These are phyloP conservation scores for Rhynchosporium agropyri DNA, from an alignment of 2,329 filamentous ascomycete genomes.

Conservation along the genomic window DNA sequence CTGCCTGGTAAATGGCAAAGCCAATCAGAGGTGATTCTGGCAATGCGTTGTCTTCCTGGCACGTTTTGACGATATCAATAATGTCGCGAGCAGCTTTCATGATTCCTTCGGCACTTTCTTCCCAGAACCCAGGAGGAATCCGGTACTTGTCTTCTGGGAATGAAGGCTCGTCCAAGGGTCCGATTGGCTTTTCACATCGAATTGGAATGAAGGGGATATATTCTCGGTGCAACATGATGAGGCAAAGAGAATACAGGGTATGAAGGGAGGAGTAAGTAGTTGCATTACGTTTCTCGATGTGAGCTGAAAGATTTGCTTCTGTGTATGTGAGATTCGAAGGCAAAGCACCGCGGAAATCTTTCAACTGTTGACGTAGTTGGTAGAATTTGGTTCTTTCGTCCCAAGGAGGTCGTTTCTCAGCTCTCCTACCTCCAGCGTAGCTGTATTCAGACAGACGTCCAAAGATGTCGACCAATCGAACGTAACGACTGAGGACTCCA, in stretches of 20 bases:
- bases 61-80: constrained; percentile 64
- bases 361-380: constrained; percentile 54
- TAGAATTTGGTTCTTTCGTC: constrained; percentile 56
- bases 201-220: constrained; percentile 69
- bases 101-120: constrained; percentile 60
- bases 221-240: constrained; percentile 69
- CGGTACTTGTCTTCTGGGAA: constrained; percentile 52
- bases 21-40: constrained; percentile 66
- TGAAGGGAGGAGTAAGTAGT: constrained; percentile 69
- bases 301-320: constrained; percentile 63
- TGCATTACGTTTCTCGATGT: constrained; percentile 64
- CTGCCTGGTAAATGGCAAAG: constrained; percentile 68
- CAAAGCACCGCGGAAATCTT: constrained; percentile 55
- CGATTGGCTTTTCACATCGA: constrained; percentile 50
- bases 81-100: constrained; percentile 66
- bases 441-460: constrained; percentile 61
- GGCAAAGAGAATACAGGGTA: constrained; percentile 65
- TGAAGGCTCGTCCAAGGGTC: constrained; percentile 61
- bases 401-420: constrained; percentile 61
- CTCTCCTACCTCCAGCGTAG: constrained; percentile 54
- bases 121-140: constrained; percentile 61
- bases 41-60: constrained; percentile 61
- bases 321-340: constrained; percentile 59
- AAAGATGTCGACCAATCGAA: constrained; percentile 62
- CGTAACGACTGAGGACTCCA: constrained; percentile 50